Evolutionary conservation across 1,284 basidiomycete genomes (phyloP).

Genomic region (Apiotrichum mycotoxinovorans): DNA sequence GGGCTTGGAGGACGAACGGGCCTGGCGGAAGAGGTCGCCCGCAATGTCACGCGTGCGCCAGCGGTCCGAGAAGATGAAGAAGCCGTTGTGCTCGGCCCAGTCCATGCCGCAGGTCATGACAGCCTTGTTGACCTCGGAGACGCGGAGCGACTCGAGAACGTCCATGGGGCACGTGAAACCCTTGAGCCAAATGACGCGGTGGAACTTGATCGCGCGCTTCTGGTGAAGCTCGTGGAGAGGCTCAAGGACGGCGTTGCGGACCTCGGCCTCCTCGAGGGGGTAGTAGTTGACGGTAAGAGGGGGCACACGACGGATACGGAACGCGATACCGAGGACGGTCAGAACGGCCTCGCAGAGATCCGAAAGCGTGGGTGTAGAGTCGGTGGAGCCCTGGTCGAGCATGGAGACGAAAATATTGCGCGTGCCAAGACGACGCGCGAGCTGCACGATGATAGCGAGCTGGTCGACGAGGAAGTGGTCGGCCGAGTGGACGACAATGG

Average conservation of each 20-base stretch:
- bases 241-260: slow-evolving; percentile 83
- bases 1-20: slow-evolving; percentile 84
- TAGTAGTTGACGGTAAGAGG: slow-evolving; percentile 92
- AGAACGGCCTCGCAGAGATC: slow-evolving; percentile 90
- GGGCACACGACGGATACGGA: slow-evolving; percentile 78
- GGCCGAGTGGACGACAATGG: slow-evolving; percentile 88
- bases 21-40: slow-evolving; percentile 91
- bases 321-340: slow-evolving; percentile 82
- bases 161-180: slow-evolving; percentile 96
- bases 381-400: slow-evolving; percentile 87
- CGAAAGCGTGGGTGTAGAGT: slow-evolving; percentile 84
- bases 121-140: slow-evolving; percentile 80
- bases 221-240: slow-evolving; percentile 77
- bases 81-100: slow-evolving; percentile 93
- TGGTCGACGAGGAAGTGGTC: slow-evolving; percentile 97
- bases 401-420: slow-evolving; percentile 89
- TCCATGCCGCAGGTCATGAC: slow-evolving; percentile 98
- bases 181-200: slow-evolving; percentile 89
- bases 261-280: slow-evolving; percentile 86
- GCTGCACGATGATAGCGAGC: slow-evolving; percentile 88
- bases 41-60: slow-evolving; percentile 94
- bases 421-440: slow-evolving; percentile 80
- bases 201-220: slow-evolving; percentile 73
- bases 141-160: slow-evolving; percentile 85
- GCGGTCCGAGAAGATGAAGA: slow-evolving; percentile 93